Percentiles rank a stretch among this genome's conserved stretches.
phyloP scores from a whole-genome alignment of 2,329 filamentous ascomycete species.

The Ustulina deusta region DNA sequence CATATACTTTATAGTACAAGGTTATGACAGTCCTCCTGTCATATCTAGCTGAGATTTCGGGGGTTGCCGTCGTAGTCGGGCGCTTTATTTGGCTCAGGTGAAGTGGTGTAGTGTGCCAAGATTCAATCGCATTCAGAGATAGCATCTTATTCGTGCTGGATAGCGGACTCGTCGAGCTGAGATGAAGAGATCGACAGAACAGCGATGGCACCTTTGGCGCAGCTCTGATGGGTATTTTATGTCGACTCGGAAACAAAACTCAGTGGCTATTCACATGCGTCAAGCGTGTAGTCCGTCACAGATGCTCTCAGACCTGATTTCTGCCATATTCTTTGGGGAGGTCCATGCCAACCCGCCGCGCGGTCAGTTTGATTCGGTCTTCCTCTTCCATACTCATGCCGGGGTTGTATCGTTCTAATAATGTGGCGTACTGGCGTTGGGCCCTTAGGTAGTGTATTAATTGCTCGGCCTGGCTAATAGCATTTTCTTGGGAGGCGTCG shows the following conservation, averaged over 20 bases:
- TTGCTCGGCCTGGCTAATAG: conserved; percentile 74
- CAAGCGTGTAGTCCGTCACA: not conserved
- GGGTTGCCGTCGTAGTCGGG: not conserved
- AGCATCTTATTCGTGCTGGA: not conserved
- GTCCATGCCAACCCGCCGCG: conserved; percentile 90
- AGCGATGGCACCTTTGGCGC: not conserved
- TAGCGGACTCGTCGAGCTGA: not conserved
- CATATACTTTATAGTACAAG: conserved; percentile 10
- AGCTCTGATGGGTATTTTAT: not conserved
- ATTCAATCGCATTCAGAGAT: too few relatives aligned
- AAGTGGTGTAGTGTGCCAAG: not conserved
- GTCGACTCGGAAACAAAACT: not conserved
- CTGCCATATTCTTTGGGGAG: conserved; percentile 73
- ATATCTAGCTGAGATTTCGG: not conserved
- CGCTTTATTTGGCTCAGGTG: not conserved
- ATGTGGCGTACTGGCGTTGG: conserved; percentile 83
- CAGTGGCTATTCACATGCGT: not conserved
- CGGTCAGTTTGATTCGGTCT: conserved; percentile 85
- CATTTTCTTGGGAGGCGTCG: conserved; percentile 48
- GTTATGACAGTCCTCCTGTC: not conserved
- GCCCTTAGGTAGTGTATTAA: conserved; percentile 82
- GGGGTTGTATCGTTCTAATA: conserved; percentile 93
- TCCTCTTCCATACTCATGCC: conserved; percentile 88
- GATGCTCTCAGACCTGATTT: conserved; percentile 18
- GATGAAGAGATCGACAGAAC: not conserved